phyloP scores from a whole-genome alignment of 768 basidiomycete genomes.

The Cystobasidium tubakii region DNA sequence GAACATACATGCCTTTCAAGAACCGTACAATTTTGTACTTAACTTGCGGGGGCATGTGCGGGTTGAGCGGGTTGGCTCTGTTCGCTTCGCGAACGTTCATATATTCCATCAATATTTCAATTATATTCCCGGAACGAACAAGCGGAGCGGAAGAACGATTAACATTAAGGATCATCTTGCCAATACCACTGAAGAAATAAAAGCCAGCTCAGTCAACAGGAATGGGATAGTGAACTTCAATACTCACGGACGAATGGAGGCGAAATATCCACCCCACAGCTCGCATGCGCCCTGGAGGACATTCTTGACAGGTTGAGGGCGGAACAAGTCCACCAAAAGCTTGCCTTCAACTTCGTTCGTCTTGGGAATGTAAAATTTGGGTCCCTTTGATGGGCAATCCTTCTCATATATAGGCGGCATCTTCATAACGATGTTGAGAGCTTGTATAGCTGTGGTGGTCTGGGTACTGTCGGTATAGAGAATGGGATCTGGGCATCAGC shows the following conservation, averaged over 20 bases:
- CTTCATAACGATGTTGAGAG: slow-evolving; percentile 18
- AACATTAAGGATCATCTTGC: slow-evolving; percentile 11
- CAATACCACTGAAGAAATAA: background rate
- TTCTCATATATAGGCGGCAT: background rate
- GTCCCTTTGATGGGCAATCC: background rate
- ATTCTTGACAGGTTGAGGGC: background rate
- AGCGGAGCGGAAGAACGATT: background rate
- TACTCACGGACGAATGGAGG: slow-evolving; percentile 15
- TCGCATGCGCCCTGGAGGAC: background rate
- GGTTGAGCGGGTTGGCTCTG: background rate
- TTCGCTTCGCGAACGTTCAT: background rate
- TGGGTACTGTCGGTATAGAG: background rate
- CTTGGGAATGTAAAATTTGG: background rate
- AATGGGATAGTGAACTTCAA: background rate
- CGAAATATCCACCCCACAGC: slow-evolving; percentile 16
- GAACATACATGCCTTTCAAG: slow-evolving; percentile 8
- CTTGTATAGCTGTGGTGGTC: background rate
- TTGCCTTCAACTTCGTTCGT: background rate
- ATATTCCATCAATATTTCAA: slow-evolving; percentile 10
- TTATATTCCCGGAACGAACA: background rate
- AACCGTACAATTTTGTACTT: background rate
- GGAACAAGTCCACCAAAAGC: background rate
- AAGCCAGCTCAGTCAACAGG: background rate
- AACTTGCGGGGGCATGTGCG: slow-evolving; percentile 1
- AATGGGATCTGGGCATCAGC: background rate